These are phyloP conservation scores for Cryptococcus neoformans DNA, from an alignment of 1,284 basidiomycete species.

Conservation along the genomic window DNA sequence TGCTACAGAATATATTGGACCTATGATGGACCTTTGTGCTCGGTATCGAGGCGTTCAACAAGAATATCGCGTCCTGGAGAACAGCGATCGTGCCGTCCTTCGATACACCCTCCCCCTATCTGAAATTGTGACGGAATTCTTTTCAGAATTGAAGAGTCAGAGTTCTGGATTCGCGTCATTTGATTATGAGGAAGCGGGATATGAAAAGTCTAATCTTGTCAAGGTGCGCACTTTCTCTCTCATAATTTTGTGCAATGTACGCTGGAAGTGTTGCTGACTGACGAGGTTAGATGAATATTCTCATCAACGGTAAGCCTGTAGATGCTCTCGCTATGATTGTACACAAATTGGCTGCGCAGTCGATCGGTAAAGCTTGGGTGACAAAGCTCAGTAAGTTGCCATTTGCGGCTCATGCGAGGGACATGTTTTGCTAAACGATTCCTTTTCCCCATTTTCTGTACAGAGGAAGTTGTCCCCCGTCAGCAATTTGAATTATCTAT, in stretches of 20 bases:
- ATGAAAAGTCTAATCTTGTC: constrained; percentile 69
- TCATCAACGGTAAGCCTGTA: constrained; percentile 80
- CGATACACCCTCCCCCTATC: constrained; percentile 74
- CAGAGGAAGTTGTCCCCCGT: constrained; percentile 84
- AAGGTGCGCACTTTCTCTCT: constrained; percentile 57
- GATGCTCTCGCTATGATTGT: constrained; percentile 90
- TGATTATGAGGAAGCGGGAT: constrained; percentile 91
- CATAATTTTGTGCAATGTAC: background rate
- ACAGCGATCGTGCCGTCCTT: constrained; percentile 63
- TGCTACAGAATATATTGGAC: constrained; percentile 69
- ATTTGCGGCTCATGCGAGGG: background rate
- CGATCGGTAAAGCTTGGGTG: constrained; percentile 74
- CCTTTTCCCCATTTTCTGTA: too few species aligned
- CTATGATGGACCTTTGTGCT: constrained; percentile 89
- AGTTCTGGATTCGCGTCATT: constrained; percentile 92
- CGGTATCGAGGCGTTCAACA: constrained; percentile 71
- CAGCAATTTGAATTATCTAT: constrained; percentile 94
- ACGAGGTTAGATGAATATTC: constrained; percentile 67
- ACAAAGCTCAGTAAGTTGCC: constrained; percentile 73
- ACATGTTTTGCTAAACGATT: background rate
- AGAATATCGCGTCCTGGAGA: constrained; percentile 74
- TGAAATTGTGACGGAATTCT: constrained; percentile 91
- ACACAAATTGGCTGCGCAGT: constrained; percentile 64
- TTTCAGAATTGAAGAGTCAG: constrained; percentile 76
- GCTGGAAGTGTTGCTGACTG: background rate